These are phyloP conservation scores for Penicillium sclerotiorum DNA, from an alignment of 2,329 filamentous ascomycete species.

Conservation along the genomic window DNA sequence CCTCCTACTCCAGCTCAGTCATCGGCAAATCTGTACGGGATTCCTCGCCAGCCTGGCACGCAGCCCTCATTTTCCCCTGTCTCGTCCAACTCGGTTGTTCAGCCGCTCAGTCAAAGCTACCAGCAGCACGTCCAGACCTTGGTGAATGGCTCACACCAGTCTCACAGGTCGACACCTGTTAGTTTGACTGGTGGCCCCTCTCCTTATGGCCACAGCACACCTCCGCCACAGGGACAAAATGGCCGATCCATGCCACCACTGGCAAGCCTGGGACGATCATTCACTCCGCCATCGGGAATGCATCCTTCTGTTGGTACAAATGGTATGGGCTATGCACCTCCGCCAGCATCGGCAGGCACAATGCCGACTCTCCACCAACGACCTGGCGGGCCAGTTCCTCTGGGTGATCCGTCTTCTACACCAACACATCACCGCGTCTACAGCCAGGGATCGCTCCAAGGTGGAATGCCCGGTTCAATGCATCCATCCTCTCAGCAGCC, in stretches of 20 bases:
- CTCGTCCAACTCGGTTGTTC: conserved; percentile 24
- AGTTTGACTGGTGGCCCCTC: conserved; percentile 28
- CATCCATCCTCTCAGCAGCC: conserved; percentile 31
- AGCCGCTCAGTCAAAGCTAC: conserved; percentile 34
- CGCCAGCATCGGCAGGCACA: conserved; percentile 22
- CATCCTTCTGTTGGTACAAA: conserved; percentile 31
- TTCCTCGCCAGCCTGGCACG: conserved; percentile 32
- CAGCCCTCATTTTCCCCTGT: conserved; percentile 31
- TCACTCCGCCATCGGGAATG: conserved; percentile 42
- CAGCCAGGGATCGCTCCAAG: conserved; percentile 38
- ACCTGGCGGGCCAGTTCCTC: conserved; percentile 26
- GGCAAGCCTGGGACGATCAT: conserved; percentile 38
- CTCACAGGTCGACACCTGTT: conserved; percentile 36
- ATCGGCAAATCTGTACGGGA: conserved; percentile 30
- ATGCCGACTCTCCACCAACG: conserved; percentile 34
- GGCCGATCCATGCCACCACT: conserved; percentile 31
- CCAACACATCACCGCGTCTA: conserved; percentile 41
- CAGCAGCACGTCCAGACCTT: conserved; percentile 44
- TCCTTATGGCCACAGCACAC: conserved; percentile 37
- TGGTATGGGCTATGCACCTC: conserved; percentile 34
- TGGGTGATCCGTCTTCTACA: conserved; percentile 26
- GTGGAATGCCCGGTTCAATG: conserved; percentile 29
- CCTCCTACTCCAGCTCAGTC: conserved; percentile 36
- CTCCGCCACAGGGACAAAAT: conserved; percentile 34
- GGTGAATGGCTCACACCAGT: conserved; percentile 38